Percentiles rank a stretch among this genome's conserved stretches.
These are phyloP conservation scores for Dalbergia cultrata DNA, from an alignment of 306 rosid species.

Conservation along the genomic window DNA sequence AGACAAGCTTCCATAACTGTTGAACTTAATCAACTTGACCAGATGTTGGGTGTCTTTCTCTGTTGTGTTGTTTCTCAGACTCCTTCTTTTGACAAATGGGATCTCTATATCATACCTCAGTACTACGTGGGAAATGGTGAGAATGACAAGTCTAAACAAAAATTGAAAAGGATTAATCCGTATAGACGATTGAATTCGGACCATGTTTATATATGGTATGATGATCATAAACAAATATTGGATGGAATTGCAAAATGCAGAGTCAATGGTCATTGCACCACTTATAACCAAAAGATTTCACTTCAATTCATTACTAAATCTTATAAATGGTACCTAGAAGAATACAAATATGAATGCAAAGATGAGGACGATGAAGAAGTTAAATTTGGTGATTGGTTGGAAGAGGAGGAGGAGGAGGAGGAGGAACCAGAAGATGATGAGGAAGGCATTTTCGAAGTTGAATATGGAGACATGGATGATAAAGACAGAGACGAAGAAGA, in stretches of 20 bases:
- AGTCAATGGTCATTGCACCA: background rate
- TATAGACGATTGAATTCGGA: background rate
- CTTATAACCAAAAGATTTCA: background rate
- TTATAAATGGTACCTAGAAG: too few species aligned
- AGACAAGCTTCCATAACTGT: conserved; percentile 12
- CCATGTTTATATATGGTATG: background rate
- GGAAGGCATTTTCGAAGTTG: too few species aligned
- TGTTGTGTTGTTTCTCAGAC: conserved; percentile 21
- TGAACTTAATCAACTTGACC: background rate
- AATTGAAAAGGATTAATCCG: too few species aligned
- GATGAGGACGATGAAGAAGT: too few species aligned
- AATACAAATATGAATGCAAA: too few species aligned
- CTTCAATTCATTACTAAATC: background rate
- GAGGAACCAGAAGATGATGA: too few species aligned
- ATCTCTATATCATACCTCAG: background rate
- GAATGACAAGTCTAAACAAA: background rate
- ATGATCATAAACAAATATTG: background rate
- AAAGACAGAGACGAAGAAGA: too few species aligned
- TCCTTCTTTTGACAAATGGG: too few species aligned
- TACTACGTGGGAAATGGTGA: background rate
- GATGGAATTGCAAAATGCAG: too few species aligned
- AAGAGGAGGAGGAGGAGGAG: too few species aligned
- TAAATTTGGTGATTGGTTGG: too few species aligned
- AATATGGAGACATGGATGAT: too few species aligned
- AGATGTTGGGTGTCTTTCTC: background rate